A percentile compares a stretch with the other conserved stretches of the same genome.
Conservation (phyloP, 176 grass and related monocot species). For the Canna indica region DNA sequence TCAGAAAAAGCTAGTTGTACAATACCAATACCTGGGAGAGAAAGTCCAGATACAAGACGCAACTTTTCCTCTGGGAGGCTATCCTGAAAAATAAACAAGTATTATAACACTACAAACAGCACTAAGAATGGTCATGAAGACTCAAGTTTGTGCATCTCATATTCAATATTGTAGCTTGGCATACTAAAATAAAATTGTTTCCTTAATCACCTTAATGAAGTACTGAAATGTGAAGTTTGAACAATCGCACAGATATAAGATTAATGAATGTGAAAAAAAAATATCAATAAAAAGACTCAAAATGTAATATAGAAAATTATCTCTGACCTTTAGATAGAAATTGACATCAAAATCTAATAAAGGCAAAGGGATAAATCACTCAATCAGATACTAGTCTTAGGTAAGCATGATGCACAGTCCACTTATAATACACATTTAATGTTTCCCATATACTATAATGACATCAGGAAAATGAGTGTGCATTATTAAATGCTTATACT, state of each 20-base stretch:
- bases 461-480: not conserved
- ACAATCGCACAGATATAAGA: not conserved
- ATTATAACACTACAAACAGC: not conserved
- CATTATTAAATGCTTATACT: not conserved
- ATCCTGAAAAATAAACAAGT: conserved; percentile 42
- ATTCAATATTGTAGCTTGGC: not conserved
- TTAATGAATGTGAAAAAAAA: not conserved
- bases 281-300: too few species aligned
- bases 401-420: not conserved
- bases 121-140: not conserved
- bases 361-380: not conserved
- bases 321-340: not conserved
- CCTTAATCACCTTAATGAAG: not conserved
- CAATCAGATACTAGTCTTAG: not conserved
- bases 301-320: not conserved
- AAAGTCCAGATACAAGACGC: conserved; percentile 76
- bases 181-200: not conserved
- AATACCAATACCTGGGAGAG: conserved; percentile 68
- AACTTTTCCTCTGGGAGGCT: conserved; percentile 65
- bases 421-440: not conserved
- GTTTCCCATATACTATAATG: not conserved
- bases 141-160: not conserved
- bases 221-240: not conserved
- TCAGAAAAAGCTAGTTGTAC: not conserved
- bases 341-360: not conserved